These are phyloP conservation scores for Thoreauomyces humboldtii DNA, from an alignment of 192 early-diverging fungal species.

Conservation along the genomic window DNA sequence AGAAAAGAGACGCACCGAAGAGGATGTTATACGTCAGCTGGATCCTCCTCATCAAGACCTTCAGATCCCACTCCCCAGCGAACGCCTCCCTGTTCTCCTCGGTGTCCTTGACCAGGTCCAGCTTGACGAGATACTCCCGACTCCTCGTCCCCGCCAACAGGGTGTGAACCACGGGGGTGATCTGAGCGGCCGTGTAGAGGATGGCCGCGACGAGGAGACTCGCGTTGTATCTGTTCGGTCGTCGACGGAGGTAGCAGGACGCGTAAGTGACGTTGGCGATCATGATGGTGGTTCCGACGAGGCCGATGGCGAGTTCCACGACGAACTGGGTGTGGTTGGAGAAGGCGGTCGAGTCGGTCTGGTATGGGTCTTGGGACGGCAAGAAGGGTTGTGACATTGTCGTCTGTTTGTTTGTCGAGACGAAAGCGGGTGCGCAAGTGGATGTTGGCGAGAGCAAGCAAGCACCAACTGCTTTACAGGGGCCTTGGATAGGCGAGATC, in stretches of 20 bases:
- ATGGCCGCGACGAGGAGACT: not conserved
- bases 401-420: too few species aligned
- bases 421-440: too few species aligned
- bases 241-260: not conserved
- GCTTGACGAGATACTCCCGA: not conserved
- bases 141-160: not conserved
- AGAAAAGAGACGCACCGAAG: not conserved
- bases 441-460: too few species aligned
- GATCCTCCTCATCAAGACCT: not conserved
- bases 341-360: too few species aligned
- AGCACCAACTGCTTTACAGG: too few species aligned
- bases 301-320: not conserved
- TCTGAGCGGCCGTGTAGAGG: not conserved
- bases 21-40: not conserved
- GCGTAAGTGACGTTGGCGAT: not conserved
- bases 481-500: too few species aligned
- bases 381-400: too few species aligned
- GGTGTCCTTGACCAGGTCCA: not conserved
- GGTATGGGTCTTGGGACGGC: too few species aligned
- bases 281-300: conserved; percentile 3
- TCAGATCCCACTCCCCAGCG: not conserved
- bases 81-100: not conserved
- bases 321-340: not conserved
- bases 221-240: not conserved
- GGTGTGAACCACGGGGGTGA: not conserved